Conservation (phyloP, 1,284 basidiomycete species). For the Caloboletus inedulis region DNA sequence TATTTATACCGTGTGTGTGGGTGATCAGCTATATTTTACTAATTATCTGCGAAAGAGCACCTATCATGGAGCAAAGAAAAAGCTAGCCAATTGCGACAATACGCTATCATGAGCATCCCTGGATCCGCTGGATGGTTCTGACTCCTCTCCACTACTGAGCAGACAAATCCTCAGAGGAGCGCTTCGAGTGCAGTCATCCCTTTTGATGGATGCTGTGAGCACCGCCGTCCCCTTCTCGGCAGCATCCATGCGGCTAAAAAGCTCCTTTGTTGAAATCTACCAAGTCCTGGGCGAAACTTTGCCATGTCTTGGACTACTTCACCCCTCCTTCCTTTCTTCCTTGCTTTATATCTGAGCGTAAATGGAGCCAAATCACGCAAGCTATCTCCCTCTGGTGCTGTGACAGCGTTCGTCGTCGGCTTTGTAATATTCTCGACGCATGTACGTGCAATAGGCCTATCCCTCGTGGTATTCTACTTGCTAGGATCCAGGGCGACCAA, state of each 20-base stretch:
- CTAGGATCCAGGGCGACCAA: conserved; percentile 83
- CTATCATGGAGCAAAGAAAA: too few relatives aligned
- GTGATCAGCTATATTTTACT: neutral
- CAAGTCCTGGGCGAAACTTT: neutral
- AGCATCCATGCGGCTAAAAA: too few relatives aligned
- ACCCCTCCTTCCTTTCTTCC: conserved; percentile 31
- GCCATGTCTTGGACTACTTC: conserved; percentile 17
- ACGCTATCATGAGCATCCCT: too few relatives aligned
- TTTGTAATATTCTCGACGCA: conserved; percentile 60
- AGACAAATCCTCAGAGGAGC: too few relatives aligned
- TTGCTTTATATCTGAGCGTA: conserved; percentile 40
- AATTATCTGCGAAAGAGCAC: too few relatives aligned
- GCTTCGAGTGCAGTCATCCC: too few relatives aligned
- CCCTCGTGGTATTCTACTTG: conserved; percentile 81
- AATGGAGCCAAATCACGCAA: conserved; percentile 48
- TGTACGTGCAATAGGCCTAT: conserved; percentile 64
- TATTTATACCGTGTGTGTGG: neutral
- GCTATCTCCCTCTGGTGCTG: conserved; percentile 67
- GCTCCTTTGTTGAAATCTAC: neutral
- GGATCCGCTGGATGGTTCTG: too few relatives aligned
- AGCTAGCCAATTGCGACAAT: too few relatives aligned
- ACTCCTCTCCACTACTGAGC: too few relatives aligned
- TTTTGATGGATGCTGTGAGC: too few relatives aligned
- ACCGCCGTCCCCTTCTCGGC: too few relatives aligned
- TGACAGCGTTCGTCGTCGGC: conserved; percentile 75